Percentiles rank a stretch among this genome's conserved stretches.
These are phyloP conservation scores for Debaryomyces psychrophilus DNA, from an alignment of 1,139 yeast species.

Conservation along the genomic window DNA sequence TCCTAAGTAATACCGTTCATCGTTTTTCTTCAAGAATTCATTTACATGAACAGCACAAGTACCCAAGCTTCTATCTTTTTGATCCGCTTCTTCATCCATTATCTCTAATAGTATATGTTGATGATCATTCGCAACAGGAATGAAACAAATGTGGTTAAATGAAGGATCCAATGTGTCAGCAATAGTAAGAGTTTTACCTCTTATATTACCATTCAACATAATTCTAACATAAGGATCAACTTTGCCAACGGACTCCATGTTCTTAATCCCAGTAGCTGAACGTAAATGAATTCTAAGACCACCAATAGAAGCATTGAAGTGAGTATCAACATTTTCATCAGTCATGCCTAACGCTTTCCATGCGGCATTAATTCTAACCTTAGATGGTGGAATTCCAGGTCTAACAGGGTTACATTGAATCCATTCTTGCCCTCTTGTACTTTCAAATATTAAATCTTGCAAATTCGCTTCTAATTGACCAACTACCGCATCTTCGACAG, in stretches of 20 bases:
- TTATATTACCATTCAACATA: constrained; percentile 57
- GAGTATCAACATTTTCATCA: constrained; percentile 48
- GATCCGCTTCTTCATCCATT: constrained; percentile 67
- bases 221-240: constrained; percentile 74
- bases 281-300: constrained; percentile 62
- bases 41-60: constrained; percentile 53
- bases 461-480: constrained; percentile 59
- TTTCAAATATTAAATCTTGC: constrained; percentile 55
- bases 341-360: constrained; percentile 76
- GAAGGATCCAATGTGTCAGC: constrained; percentile 59
- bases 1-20: constrained; percentile 49
- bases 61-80: constrained; percentile 68
- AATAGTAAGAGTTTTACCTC: constrained; percentile 57
- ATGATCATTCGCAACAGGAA: constrained; percentile 64
- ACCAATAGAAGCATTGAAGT: constrained; percentile 63
- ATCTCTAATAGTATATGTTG: constrained; percentile 61
- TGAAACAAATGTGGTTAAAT: constrained; percentile 59
- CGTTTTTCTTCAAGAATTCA: constrained; percentile 52
- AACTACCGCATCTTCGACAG: constrained; percentile 49
- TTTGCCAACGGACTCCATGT: constrained; percentile 66
- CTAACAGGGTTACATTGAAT: constrained; percentile 46
- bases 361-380: constrained; percentile 53
- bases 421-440: constrained; percentile 56
- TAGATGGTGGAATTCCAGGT: constrained; percentile 44
- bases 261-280: constrained; percentile 56